Base-by-base conservation (phyloP, 305 asterid species). In the Withania somnifera region DNA sequence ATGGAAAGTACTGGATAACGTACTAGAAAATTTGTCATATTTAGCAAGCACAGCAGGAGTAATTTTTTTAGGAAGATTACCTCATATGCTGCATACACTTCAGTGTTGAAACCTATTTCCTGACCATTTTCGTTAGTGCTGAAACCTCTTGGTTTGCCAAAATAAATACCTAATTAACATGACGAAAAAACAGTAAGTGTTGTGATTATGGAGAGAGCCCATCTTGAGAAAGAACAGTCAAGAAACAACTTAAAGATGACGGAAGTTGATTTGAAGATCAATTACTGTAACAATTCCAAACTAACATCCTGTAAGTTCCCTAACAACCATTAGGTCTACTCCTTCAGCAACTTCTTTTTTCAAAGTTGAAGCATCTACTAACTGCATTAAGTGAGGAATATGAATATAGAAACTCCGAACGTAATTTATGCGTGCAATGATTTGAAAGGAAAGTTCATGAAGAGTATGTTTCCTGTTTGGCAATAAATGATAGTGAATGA, bases 251-350 rank as follows among this genome's bases (percentile, higher is more conserved):
- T 20, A 32, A 75, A 20, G 75, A 26, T 52, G 42, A 26, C 20
- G 15, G 58, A 24, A 45, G 19, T 7, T 73, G 24, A 73, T 73
- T 73, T 47, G 60, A 73, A 47, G 13, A 47, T 26, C 6, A 71
- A 42, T 7, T 57, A 26, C 40, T 1, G 3, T 45, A 15, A 47
- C 38, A 73, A 73, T 32, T 42, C 57, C 61, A 81, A 26, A 83
- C 92, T 83, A 81, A 95, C 99, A 98, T 92, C 99, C 99, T 2
- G 98, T 96, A 58, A 96, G 92, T 88, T 96, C 99, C 84, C 99
- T 93, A 38, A 96, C 98, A 81, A 96, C 99, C 97, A 96, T 93
- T 87, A 96, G 88, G 85, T 96, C 99, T 69, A 96, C 99, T 24
- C 98, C 99, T 87, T 92, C 99, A 1, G 98, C 98, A 60, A 96